Base-by-base conservation (phyloP, 2,329 filamentous ascomycete genomes). In the Hirsutella minnesotensis region DNA sequence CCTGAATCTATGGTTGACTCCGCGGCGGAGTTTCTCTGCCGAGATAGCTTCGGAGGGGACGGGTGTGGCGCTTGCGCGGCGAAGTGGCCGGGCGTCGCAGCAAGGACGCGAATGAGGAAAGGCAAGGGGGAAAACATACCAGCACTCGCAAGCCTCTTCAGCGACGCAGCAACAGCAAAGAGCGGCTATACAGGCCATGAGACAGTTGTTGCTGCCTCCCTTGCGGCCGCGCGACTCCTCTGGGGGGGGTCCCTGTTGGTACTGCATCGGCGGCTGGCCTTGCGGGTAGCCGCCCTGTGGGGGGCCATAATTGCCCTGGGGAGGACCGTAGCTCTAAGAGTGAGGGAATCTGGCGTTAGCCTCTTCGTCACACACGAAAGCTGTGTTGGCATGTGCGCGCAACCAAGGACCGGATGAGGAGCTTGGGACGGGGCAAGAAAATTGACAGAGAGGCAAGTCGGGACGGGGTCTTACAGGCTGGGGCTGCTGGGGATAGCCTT, bases 141-240 rank as follows among this genome's bases (percentile, higher is more conserved):
- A 73, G 49, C 65, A 68, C 51, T 73, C 70, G 55, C 69, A 73
- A 24, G 61, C 63, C 49, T 72, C 70, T 44, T 73, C 70, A 36
- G 64, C 60, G 42, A 67, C 64, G 48, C 68, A 73, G 56, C 70
- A 73, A 56, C 66, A 72, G 59, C 69, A 73, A 42, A 73, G 51
- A 15, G 63, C 59, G 9, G 69, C 69, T 38, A 73, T 56, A 59
- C 68, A 72, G 44, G 61, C 67, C 36, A 63, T 60, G 41, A 72
- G 52, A 51, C 69, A 73, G 50, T 61, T 64, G 44, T 63, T 61
- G 41, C 62, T 57, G 44, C 62, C 61, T 40, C 61, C 56, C 46
- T 56, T 56, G 48, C 51, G 46, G 46, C 54, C 49, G 40, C 53
- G 48, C 46, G 55, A 48, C 50, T 56, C 51, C 19, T 52, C 55